These are phyloP conservation scores for Syzygium aqueum DNA, from an alignment of 345 rosid genomes.

Conservation along the genomic window DNA sequence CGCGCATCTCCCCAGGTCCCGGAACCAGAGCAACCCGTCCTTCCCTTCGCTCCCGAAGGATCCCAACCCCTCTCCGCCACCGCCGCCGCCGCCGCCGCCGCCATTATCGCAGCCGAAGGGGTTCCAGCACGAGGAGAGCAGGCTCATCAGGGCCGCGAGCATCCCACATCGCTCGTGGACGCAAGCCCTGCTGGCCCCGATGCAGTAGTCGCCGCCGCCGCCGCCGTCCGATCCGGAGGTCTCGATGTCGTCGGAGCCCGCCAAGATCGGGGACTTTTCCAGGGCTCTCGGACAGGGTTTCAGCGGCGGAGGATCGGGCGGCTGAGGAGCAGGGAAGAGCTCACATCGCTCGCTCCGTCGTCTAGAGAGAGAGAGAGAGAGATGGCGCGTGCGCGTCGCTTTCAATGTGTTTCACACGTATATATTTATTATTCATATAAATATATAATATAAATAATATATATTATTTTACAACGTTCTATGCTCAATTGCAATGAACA, in stretches of 20 bases:
- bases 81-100: conserved; percentile 4
- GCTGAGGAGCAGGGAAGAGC: conserved; percentile 50
- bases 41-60: conserved; percentile 39
- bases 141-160: conserved; percentile 88
- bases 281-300: conserved; percentile 4
- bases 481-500: neutral
- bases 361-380: neutral
- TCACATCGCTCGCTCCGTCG: neutral
- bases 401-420: too few species aligned
- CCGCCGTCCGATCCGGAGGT: neutral
- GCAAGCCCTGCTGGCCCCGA: conserved; percentile 12
- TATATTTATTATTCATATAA: too few species aligned
- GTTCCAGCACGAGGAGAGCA: conserved; percentile 69
- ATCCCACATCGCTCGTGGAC: conserved; percentile 71
- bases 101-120: conserved; percentile 45
- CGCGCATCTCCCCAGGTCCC: conserved; percentile 59
- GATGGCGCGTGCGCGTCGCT: neutral
- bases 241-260: conserved; percentile 8
- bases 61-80: conserved; percentile 4
- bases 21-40: conserved; percentile 75
- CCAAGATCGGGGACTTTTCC: neutral
- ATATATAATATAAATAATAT: too few species aligned
- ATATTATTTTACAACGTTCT: neutral
- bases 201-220: neutral
- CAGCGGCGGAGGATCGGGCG: conserved; percentile 41